These are phyloP conservation scores for Ustilago tritici DNA, from an alignment of 1,284 basidiomycete genomes.

Conservation along the genomic window DNA sequence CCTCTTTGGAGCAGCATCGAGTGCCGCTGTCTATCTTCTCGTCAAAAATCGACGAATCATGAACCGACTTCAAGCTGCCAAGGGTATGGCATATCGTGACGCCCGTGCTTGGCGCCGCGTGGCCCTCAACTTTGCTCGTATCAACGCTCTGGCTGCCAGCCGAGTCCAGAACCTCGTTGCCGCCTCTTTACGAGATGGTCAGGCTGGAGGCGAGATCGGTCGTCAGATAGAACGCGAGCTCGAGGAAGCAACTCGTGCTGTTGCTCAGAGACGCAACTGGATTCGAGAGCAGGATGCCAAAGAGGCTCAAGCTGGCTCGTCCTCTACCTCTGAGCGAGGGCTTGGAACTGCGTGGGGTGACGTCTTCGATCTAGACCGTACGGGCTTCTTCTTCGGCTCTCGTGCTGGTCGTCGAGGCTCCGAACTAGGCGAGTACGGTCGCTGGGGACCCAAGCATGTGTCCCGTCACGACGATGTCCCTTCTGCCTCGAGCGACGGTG, in stretches of 20 bases:
- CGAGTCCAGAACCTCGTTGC: conserved; percentile 35
- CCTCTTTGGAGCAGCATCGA: conserved; percentile 41
- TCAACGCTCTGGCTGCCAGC: conserved; percentile 43
- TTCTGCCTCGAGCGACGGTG: conserved; percentile 7
- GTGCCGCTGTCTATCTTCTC: conserved; percentile 26
- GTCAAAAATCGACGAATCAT: conserved; percentile 32
- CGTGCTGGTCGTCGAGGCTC: conserved; percentile 24
- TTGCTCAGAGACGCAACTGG: conserved; percentile 35
- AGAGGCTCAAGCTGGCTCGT: conserved; percentile 12
- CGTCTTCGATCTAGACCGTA: conserved; percentile 14
- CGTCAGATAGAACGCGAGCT: conserved; percentile 45
- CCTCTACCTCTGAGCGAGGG: conserved; percentile 8
- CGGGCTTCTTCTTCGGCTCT: conserved; percentile 33
- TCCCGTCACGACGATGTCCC: conserved; percentile 25
- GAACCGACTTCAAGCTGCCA: conserved; percentile 45
- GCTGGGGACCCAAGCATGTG: conserved; percentile 5
- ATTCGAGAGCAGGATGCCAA: conserved; percentile 34
- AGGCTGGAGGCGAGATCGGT: conserved; percentile 28
- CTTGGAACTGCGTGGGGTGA: conserved; percentile 25
- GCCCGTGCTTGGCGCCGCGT: conserved; percentile 52
- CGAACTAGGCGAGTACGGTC: conserved; percentile 8
- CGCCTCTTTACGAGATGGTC: conserved; percentile 27
- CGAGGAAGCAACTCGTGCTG: conserved; percentile 32
- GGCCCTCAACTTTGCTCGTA: conserved; percentile 43
- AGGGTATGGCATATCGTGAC: conserved; percentile 35